A percentile compares a stretch with the other conserved stretches of the same genome.
These are phyloP conservation scores for Chlorella sp. DNA, from an alignment of 139 green algal genomes.

Conservation along the genomic window DNA sequence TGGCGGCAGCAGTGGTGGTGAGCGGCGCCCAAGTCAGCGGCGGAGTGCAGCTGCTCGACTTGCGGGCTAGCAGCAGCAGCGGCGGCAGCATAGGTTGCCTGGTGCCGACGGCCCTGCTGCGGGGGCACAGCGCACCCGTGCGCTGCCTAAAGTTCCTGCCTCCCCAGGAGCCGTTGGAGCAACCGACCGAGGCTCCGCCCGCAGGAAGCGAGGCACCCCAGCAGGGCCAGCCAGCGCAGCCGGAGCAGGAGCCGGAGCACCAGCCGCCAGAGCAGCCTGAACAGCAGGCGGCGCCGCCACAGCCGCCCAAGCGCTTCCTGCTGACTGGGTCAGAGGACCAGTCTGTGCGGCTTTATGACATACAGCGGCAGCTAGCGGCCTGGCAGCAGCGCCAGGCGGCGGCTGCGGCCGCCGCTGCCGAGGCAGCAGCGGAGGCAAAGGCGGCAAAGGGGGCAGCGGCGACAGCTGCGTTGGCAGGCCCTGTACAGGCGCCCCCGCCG, in stretches of 20 bases:
- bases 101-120: background rate
- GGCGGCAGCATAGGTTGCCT: background rate
- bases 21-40: background rate
- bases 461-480: background rate
- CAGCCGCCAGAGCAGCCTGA: background rate
- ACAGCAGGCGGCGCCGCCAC: background rate
- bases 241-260: background rate
- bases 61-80: background rate
- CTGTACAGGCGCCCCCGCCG: too few species aligned
- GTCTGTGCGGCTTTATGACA: constrained; percentile 28
- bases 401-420: background rate
- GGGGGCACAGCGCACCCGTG: constrained; percentile 7
- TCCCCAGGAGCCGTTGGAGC: background rate
- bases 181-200: background rate
- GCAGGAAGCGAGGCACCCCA: too few species aligned
- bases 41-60: constrained; percentile 1
- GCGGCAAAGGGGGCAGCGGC: background rate
- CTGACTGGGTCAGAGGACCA: constrained; percentile 32
- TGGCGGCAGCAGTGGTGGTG: constrained; percentile 7
- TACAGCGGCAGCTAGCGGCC: constrained; percentile 11
- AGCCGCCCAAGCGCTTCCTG: constrained; percentile 10
- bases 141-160: constrained; percentile 15
- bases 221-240: background rate
- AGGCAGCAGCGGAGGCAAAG: background rate
- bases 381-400: constrained; percentile 29